Evolutionary conservation across 2,329 filamentous ascomycete species (phyloP).

Genomic region (Claviceps arundinis): DNA sequence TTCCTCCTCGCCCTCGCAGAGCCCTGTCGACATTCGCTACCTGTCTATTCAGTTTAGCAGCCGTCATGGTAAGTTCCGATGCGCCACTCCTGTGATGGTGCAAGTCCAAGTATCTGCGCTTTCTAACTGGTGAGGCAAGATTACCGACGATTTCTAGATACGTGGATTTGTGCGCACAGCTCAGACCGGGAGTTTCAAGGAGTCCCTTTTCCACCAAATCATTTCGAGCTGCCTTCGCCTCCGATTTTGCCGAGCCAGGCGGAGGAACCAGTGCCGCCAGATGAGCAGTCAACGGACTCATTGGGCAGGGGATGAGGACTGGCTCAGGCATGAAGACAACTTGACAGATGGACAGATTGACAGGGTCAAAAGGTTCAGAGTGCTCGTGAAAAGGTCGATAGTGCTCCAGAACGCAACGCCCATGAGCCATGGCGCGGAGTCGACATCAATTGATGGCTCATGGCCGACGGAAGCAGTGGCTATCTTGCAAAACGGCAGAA

Average conservation of each 20-base stretch:
- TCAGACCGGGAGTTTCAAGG: slow-evolving; percentile 33
- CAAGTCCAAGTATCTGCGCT: neutral
- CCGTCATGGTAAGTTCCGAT: slow-evolving; percentile 25
- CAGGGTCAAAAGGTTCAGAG: too few relatives aligned
- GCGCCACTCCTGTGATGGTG: neutral
- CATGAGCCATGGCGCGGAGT: neutral
- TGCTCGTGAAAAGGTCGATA: too few relatives aligned
- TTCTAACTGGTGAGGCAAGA: slow-evolving; percentile 16
- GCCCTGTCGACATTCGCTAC: slow-evolving; percentile 30
- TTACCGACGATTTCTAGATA: slow-evolving; percentile 32
- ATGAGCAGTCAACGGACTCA: slow-evolving; percentile 1
- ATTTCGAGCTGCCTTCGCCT: slow-evolving; percentile 33
- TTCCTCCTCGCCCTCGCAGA: slow-evolving; percentile 9
- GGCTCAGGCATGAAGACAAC: neutral
- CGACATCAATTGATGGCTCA: neutral
- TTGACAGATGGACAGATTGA: too few relatives aligned
- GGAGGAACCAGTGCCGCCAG: slow-evolving; percentile 2
- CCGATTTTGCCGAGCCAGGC: slow-evolving; percentile 24
- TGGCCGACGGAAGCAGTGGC: neutral
- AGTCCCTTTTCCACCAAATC: slow-evolving; percentile 31
- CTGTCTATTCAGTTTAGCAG: slow-evolving; percentile 37
- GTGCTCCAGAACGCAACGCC: neutral
- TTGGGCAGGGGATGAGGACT: neutral
- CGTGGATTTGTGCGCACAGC: slow-evolving; percentile 32
- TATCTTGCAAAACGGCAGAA: neutral